These are phyloP conservation scores for Fomitopsis palustris DNA, from an alignment of 1,284 basidiomycete species.

Conservation along the genomic window DNA sequence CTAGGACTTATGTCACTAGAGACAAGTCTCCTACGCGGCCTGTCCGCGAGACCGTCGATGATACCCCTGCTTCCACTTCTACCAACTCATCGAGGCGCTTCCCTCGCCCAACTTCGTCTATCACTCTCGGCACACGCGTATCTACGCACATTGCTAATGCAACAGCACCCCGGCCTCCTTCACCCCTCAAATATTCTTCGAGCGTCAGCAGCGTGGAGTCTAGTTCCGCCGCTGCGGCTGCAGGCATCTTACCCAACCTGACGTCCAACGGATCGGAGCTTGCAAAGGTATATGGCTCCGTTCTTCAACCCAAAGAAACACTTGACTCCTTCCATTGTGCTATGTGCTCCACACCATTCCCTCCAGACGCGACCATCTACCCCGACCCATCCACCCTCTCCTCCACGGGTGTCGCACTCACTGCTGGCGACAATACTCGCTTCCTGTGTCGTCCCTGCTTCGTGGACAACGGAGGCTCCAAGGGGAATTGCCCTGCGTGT, in stretches of 20 bases:
- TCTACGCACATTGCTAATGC: constrained; percentile 56
- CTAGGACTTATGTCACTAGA: constrained; percentile 65
- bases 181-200: constrained; percentile 49
- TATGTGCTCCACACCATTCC: constrained; percentile 60
- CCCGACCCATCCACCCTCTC: constrained; percentile 55
- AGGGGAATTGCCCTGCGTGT: constrained; percentile 66
- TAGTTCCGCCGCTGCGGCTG: constrained; percentile 30
- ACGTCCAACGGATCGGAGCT: constrained; percentile 53
- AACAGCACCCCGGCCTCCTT: constrained; percentile 46
- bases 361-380: constrained; percentile 79
- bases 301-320: constrained; percentile 74
- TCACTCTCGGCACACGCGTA: constrained; percentile 42
- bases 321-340: constrained; percentile 63
- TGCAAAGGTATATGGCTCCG: constrained; percentile 78
- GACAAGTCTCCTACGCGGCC: constrained; percentile 36
- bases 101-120: constrained; percentile 41
- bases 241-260: constrained; percentile 55
- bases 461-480: constrained; percentile 64
- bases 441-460: constrained; percentile 77
- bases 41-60: constrained; percentile 2
- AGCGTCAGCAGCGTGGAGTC: constrained; percentile 39
- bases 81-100: constrained; percentile 41
- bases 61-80: constrained; percentile 6
- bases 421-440: constrained; percentile 36
- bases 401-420: constrained; percentile 10